Evolutionary conservation across 768 basidiomycete species (phyloP).

Genomic region (Lyophyllum semitale): DNA sequence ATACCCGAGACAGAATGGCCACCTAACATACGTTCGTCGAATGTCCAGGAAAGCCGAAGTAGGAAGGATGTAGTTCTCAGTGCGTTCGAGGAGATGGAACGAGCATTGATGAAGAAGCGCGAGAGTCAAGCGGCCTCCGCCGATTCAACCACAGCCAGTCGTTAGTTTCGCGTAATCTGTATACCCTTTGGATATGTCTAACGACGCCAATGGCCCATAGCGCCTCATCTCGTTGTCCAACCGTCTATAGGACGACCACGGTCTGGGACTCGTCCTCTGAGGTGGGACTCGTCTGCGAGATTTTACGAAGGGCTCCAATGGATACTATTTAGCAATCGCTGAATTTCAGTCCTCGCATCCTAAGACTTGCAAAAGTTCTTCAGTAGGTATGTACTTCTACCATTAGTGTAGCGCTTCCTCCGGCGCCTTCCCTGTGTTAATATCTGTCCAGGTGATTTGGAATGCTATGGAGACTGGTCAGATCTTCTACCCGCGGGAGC

Average conservation of each 20-base stretch:
- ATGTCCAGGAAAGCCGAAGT: constrained; percentile 14
- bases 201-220: constrained; percentile 2
- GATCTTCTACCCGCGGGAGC: too few species aligned
- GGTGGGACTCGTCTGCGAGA: constrained; percentile 7
- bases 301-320: constrained; percentile 51
- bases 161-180: constrained; percentile 22
- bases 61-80: constrained; percentile 44
- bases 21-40: constrained; percentile 35
- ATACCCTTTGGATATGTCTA: constrained; percentile 3
- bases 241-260: neutral
- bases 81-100: constrained; percentile 77
- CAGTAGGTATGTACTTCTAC: too few species aligned
- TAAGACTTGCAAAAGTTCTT: too few species aligned
- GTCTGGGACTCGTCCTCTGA: neutral
- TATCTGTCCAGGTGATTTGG: too few species aligned
- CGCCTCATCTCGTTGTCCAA: neutral
- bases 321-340: constrained; percentile 51
- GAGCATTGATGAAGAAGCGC: constrained; percentile 50
- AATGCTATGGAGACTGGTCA: too few species aligned
- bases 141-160: constrained; percentile 13
- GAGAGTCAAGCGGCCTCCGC: constrained; percentile 5
- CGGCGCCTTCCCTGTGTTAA: too few species aligned
- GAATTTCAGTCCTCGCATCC: neutral
- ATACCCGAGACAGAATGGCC: constrained; percentile 75
- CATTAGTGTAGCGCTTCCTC: too few species aligned